Base-by-base conservation (phyloP, 2,329 filamentous ascomycete genomes). In the Phialophora expanda region DNA sequence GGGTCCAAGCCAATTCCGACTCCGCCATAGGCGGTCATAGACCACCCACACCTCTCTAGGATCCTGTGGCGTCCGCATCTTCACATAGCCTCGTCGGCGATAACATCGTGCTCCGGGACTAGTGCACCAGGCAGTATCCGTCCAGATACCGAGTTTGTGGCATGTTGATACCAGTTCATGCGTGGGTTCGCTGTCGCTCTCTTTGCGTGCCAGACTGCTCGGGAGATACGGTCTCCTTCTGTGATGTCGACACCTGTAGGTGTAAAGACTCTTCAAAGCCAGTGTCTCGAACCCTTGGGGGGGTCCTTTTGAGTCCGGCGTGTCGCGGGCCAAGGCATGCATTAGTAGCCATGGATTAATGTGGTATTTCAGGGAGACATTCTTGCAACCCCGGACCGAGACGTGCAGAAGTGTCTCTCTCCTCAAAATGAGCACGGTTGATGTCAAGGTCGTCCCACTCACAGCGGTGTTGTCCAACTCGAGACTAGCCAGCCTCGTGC, bases 321-420 rank as follows among this genome's bases (percentile, higher is more conserved):
- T 61, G 48, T 70, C 57, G 32, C 53, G 56, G n/a, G 71, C 67
- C 34, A 81, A 71, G 4, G 78, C 79, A 63, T 80, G 80, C 78
- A 83, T 78, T 53, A 78, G 81, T 56, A 84, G 79, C 70, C 86
- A 87, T 1, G 86, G 86, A 61, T 87, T 84, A 66, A 88, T 85
- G 72, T 88, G 85, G 73, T 88, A 87, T 73, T 88, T 88, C 69
- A 88, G 81, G 12, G 85, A 87, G 44, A 88, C 86, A 73, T 88
- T 87, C 76, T 87, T 87, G 78, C 86, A 88, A 22, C 86, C 86
- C 24, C 86, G 83, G 56, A 87, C 84, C 1, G 85, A 87, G 53
- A 88, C 78, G 72, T 88, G 85, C 72, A 85, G 81, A 54, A 88
- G 77, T 0, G 83, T 86, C 62, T 82, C 80, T 63, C 83, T 80